These are phyloP conservation scores for Ogataea allantospora DNA, from an alignment of 805 yeast genomes.

Conservation along the genomic window DNA sequence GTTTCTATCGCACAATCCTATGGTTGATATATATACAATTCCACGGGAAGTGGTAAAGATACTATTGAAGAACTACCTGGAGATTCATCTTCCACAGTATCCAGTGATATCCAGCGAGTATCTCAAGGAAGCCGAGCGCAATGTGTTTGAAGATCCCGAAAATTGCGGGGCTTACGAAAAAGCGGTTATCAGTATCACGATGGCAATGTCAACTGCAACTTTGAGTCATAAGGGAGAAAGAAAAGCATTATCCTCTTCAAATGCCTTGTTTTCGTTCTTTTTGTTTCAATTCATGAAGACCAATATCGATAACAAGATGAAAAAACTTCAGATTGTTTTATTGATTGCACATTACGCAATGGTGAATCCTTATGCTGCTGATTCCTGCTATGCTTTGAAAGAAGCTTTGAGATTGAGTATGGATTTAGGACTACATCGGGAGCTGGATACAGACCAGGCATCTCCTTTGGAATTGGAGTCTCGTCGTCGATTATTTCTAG, in stretches of 20 bases:
- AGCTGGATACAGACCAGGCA: conserved; percentile 4
- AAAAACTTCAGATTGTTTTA: conserved; percentile 11
- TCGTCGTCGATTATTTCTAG: conserved; percentile 13
- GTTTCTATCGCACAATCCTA: conserved; percentile 14
- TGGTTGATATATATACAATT: conserved; percentile 17
- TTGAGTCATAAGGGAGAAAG: conserved; percentile 1
- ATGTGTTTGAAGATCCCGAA: conserved; percentile 5
- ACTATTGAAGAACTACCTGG: conserved; percentile 14
- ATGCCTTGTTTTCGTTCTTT: background rate
- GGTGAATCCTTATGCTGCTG: conserved; percentile 19
- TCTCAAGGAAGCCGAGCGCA: conserved; percentile 7
- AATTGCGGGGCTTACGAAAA: background rate
- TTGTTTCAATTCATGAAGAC: background rate
- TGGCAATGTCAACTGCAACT: conserved; percentile 2
- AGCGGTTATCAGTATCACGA: background rate
- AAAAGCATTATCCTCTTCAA: background rate
- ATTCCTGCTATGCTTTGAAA: conserved; percentile 15
- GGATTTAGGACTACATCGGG: conserved; percentile 18
- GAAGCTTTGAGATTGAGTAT: conserved; percentile 15
- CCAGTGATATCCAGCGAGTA: conserved; percentile 17
- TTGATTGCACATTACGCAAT: conserved; percentile 19
- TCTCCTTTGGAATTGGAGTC: conserved; percentile 12
- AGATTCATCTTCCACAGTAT: conserved; percentile 18
- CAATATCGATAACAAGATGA: conserved; percentile 10
- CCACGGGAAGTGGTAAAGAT: conserved; percentile 14